Conservation (phyloP, 768 basidiomycete species). For the Tricholoma hemisulphureum region DNA sequence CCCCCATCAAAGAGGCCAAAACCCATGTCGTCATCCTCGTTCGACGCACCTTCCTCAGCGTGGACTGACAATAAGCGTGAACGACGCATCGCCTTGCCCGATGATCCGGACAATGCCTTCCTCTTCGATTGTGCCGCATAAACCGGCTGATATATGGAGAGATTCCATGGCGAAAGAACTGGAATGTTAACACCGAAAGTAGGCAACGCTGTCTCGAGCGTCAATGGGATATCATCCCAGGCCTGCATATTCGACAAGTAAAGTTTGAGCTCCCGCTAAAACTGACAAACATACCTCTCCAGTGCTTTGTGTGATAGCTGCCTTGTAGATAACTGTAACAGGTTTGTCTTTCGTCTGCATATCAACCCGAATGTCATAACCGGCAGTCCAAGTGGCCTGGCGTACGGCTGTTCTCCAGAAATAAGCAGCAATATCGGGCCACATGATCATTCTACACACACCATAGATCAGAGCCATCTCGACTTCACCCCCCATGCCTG, state of each 20-base stretch:
- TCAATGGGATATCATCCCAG: slow-evolving; percentile 39
- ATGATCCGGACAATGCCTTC: not conserved
- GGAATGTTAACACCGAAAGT: slow-evolving; percentile 37
- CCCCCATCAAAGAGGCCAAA: not conserved
- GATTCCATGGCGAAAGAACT: slow-evolving; percentile 29
- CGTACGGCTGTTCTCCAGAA: no score
- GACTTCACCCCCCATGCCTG: slow-evolving; percentile 24
- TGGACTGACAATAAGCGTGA: not conserved
- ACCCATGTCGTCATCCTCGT: not conserved
- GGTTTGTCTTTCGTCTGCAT: slow-evolving; percentile 33
- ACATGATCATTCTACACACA: slow-evolving; percentile 9
- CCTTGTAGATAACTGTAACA: slow-evolving; percentile 38
- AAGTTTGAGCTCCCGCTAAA: not conserved
- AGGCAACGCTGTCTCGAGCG: slow-evolving; percentile 39
- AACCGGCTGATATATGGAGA: slow-evolving; percentile 4
- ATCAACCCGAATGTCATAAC: slow-evolving; percentile 40
- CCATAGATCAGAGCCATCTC: slow-evolving; percentile 34
- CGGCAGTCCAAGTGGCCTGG: slow-evolving; percentile 39
- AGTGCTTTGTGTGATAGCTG: slow-evolving; percentile 36
- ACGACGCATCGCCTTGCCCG: no score
- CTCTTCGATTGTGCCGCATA: not conserved
- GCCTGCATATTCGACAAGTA: slow-evolving; percentile 16
- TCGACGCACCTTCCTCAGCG: not conserved
- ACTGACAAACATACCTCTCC: slow-evolving; percentile 32
- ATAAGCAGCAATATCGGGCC: no score